Percentiles rank a stretch among this genome's conserved stretches.
Conservation (phyloP, 257 asterid species). For the Hygrophila difformis region DNA sequence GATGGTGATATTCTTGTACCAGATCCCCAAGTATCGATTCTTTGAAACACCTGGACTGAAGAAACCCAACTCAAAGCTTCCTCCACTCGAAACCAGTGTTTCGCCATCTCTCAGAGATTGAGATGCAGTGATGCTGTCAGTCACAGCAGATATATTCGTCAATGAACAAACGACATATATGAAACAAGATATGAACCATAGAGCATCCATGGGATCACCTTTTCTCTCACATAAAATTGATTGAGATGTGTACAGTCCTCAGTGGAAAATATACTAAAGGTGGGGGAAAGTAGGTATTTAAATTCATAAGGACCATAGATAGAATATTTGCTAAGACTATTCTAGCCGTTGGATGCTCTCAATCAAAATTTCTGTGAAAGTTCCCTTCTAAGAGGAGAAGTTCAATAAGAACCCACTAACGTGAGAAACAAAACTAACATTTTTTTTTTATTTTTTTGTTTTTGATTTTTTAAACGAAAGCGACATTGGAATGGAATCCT, state of each 20-base stretch:
- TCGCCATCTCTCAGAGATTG: background rate
- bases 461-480: background rate
- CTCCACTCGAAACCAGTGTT: background rate
- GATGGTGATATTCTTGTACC: constrained; percentile 10
- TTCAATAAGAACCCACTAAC: no score
- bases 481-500: no score
- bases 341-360: no score
- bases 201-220: background rate
- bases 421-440: no score
- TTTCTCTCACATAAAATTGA: no score
- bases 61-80: constrained; percentile 9
- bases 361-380: no score
- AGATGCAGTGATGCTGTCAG: background rate
- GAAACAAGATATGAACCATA: background rate
- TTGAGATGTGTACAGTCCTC: background rate
- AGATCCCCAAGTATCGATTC: constrained; percentile 11
- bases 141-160: background rate
- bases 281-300: background rate
- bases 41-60: constrained; percentile 8
- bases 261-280: background rate
- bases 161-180: background rate
- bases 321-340: no score
- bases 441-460: no score
- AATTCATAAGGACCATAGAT: no score
- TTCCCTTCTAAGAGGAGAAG: no score